These are phyloP conservation scores for Diaporthe ilicicola DNA, from an alignment of 2,329 filamentous ascomycete species.

Conservation along the genomic window DNA sequence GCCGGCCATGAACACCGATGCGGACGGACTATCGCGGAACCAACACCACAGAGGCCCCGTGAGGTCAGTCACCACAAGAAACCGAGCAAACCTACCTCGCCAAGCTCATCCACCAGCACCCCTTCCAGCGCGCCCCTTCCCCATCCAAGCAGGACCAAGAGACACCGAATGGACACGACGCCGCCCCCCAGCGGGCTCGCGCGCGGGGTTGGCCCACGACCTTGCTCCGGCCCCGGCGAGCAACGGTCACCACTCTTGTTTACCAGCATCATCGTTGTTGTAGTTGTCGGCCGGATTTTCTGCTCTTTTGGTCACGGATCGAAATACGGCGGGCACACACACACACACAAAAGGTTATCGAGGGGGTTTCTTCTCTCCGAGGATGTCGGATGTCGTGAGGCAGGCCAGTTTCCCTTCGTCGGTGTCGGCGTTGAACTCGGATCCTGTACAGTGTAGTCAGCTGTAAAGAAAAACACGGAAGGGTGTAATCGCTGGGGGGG, in stretches of 20 bases:
- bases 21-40: neutral
- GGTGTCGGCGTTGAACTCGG: neutral
- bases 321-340: neutral
- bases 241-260: slow-evolving; percentile 4
- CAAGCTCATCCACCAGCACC: neutral
- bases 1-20: slow-evolving; percentile 11
- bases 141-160: neutral
- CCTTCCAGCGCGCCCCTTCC: neutral
- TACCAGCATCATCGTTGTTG: neutral
- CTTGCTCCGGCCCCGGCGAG: neutral
- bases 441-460: slow-evolving; percentile 1
- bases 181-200: neutral
- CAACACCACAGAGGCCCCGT: neutral
- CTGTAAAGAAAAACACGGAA: neutral
- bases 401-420: neutral
- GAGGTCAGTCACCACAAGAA: slow-evolving; percentile 3
- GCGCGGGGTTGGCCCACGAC: slow-evolving; percentile 14
- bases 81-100: slow-evolving; percentile 2
- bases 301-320: neutral
- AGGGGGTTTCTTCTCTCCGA: slow-evolving; percentile 2
- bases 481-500: neutral
- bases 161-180: neutral
- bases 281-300: neutral
- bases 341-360: neutral
- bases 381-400: neutral